A percentile compares a stretch with the other conserved stretches of the same genome.
Evolutionary conservation across 805 yeast species (phyloP).

Genomic region (Candida khao-thaluensis): DNA sequence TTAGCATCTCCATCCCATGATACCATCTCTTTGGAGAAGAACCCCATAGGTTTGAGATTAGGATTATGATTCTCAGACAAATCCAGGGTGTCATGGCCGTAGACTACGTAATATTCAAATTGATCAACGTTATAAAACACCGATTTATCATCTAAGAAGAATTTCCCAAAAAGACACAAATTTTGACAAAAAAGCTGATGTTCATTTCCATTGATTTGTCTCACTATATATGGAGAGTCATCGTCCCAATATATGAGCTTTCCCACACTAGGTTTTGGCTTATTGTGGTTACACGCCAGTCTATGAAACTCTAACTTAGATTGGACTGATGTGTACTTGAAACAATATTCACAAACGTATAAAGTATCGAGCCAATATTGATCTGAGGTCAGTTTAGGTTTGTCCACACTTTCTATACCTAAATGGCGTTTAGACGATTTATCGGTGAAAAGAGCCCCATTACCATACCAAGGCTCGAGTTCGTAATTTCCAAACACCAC

Average conservation of each 20-base stretch:
- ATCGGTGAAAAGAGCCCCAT: constrained; percentile 64
- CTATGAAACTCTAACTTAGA: constrained; percentile 52
- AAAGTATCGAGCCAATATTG: constrained; percentile 57
- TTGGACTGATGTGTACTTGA: constrained; percentile 64
- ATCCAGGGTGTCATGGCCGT: constrained; percentile 43
- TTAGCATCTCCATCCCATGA: constrained; percentile 77
- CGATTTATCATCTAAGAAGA: constrained; percentile 87
- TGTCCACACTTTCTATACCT: constrained; percentile 1
- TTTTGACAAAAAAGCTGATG: constrained; percentile 76
- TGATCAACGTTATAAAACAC: constrained; percentile 76
- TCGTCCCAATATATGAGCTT: constrained; percentile 64
- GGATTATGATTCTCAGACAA: background rate
- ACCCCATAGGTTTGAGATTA: constrained; percentile 69
- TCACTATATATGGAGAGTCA: constrained; percentile 45
- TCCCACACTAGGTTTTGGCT: constrained; percentile 53
- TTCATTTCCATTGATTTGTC: constrained; percentile 65
- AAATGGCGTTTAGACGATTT: constrained; percentile 5
- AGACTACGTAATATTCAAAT: constrained; percentile 76
- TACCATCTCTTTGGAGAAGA: constrained; percentile 81
- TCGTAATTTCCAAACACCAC: constrained; percentile 68
- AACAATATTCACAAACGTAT: constrained; percentile 77
- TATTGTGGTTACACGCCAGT: constrained; percentile 36
- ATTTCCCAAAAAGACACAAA: constrained; percentile 78
- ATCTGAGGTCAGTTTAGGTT: background rate
- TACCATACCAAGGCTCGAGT: constrained; percentile 86